These are phyloP conservation scores for Solanum medicagineum DNA, from an alignment of 257 asterid species.

Conservation along the genomic window DNA sequence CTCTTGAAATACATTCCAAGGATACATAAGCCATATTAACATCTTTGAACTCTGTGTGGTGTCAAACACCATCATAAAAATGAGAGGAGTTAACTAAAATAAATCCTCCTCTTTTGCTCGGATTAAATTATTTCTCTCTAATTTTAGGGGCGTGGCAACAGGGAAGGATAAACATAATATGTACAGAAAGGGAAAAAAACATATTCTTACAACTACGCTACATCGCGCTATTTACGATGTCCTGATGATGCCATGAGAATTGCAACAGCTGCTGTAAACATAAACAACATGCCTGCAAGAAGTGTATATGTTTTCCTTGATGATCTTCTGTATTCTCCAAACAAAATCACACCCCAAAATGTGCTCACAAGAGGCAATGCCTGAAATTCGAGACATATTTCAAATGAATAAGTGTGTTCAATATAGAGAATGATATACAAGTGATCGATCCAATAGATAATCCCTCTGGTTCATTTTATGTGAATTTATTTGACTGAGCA, in stretches of 20 bases:
- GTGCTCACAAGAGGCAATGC: conserved; percentile 96
- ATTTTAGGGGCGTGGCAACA: neutral
- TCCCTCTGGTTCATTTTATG: neutral
- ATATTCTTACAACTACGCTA: neutral
- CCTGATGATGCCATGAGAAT: conserved; percentile 85
- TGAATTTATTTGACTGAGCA: neutral
- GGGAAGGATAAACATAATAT: neutral
- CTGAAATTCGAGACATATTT: conserved; percentile 17
- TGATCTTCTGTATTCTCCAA: conserved; percentile 77
- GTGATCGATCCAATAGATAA: neutral
- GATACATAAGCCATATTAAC: neutral
- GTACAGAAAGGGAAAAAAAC: neutral
- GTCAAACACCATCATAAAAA: neutral
- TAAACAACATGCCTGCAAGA: conserved; percentile 54
- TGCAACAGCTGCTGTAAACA: conserved; percentile 77
- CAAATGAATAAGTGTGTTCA: neutral
- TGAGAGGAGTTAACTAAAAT: neutral
- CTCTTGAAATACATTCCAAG: neutral
- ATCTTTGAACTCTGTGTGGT: neutral
- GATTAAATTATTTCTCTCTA: neutral
- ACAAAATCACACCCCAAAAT: conserved; percentile 72
- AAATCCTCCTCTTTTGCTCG: neutral
- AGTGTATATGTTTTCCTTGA: conserved; percentile 57
- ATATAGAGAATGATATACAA: neutral
- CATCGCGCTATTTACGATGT: conserved; percentile 30